phyloP scores from a whole-genome alignment of 148 eudicot species.

The Pharnaceum exiguum region DNA sequence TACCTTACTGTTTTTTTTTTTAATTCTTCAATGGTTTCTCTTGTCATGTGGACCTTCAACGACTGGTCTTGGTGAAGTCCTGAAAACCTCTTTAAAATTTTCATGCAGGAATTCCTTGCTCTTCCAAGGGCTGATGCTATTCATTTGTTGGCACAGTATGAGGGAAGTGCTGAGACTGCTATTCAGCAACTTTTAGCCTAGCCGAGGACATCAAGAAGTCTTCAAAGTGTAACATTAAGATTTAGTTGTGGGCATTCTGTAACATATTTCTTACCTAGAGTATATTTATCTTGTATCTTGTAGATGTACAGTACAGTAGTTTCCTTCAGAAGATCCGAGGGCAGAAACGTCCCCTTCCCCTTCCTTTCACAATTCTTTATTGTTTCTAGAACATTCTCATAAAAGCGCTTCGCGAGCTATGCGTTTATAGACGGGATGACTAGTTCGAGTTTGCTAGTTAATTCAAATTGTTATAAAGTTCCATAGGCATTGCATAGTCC shows the following conservation, averaged over 20 bases:
- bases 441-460: conserved; percentile 7
- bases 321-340: background rate
- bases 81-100: background rate
- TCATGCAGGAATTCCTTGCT: conserved; percentile 86
- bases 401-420: too few species aligned
- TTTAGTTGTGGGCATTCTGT: too few species aligned
- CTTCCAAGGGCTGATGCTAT: conserved; percentile 91
- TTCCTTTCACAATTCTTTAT: conserved; percentile 11
- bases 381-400: too few species aligned
- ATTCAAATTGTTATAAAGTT: conserved; percentile 15
- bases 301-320: conserved; percentile 13
- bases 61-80: background rate
- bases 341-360: background rate
- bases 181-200: conserved; percentile 81
- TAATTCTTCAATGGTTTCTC: too few species aligned
- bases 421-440: conserved; percentile 7
- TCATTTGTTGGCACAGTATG: conserved; percentile 72
- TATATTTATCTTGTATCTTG: conserved; percentile 4
- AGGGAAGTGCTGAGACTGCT: conserved; percentile 84
- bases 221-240: background rate
- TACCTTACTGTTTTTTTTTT: too few species aligned
- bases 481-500: conserved; percentile 12
- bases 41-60: background rate
- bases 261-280: conserved; percentile 1
- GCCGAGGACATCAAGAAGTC: background rate